Conservation (phyloP, 2,329 filamentous ascomycete species). For the Cladophialophora carrionii region DNA sequence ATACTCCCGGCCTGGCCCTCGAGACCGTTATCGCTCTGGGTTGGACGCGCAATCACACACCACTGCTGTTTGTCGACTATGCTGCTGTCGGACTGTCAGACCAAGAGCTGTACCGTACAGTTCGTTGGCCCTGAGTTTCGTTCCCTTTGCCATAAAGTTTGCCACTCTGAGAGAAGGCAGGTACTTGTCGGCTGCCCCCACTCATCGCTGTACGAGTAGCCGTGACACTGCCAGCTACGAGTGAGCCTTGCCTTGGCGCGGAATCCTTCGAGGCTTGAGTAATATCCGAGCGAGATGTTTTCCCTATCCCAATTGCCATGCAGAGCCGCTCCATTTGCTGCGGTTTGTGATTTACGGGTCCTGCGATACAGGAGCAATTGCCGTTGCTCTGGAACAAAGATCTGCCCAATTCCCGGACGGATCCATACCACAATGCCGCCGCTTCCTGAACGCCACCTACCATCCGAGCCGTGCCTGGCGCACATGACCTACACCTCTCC, state of each 20-base stretch:
- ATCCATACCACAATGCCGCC: background rate
- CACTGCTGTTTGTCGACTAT: background rate
- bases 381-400: background rate
- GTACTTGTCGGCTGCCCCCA: background rate
- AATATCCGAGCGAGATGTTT: conserved; percentile 1
- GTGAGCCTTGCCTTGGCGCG: conserved; percentile 18
- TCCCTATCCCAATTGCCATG: background rate
- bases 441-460: background rate
- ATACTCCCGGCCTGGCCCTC: background rate
- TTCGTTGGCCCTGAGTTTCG: background rate
- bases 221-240: conserved; percentile 15
- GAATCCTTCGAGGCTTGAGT: conserved; percentile 16
- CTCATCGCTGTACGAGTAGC: background rate
- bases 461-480: background rate
- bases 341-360: background rate
- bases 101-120: background rate
- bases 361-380: background rate
- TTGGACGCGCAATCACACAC: conserved; percentile 12
- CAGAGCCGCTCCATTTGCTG: background rate
- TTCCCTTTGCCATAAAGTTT: background rate
- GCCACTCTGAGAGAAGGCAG: background rate
- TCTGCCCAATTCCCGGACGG: background rate
- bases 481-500: background rate
- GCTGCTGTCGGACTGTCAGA: background rate
- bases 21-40: background rate